Percentiles rank a stretch among this genome's conserved stretches.
phyloP scores from a whole-genome alignment of 148 eudicot species.

The Persicaria maculosa region DNA sequence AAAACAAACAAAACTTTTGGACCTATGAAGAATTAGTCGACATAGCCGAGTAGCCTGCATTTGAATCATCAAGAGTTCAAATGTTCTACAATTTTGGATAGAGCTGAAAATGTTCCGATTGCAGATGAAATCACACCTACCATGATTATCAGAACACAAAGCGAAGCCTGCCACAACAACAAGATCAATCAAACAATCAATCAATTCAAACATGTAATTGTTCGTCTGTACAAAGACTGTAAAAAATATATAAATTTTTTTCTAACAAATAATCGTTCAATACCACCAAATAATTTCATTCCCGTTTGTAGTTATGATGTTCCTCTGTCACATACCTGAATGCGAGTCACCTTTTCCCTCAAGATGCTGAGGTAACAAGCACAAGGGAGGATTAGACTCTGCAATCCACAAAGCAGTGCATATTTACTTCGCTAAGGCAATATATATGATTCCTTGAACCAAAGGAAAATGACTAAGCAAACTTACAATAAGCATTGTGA shows the following conservation, averaged over 20 bases:
- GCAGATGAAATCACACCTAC: slow-evolving; percentile 8
- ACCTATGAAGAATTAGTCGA: no score
- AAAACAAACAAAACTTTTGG: no score
- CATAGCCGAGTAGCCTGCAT: no score
- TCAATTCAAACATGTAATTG: not conserved
- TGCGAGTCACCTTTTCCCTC: slow-evolving; percentile 22
- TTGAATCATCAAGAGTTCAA: not conserved
- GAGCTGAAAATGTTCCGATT: slow-evolving; percentile 8
- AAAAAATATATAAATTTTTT: no score
- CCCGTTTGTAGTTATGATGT: no score
- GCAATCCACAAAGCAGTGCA: slow-evolving; percentile 7
- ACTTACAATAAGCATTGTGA: slow-evolving; percentile 83
- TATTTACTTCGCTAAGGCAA: not conserved
- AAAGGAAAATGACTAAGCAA: not conserved
- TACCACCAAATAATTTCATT: no score
- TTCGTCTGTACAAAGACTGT: no score
- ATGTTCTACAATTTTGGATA: slow-evolving; percentile 1
- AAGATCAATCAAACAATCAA: not conserved
- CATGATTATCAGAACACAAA: slow-evolving; percentile 2
- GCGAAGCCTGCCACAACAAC: not conserved
- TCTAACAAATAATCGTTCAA: no score
- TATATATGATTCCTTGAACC: not conserved
- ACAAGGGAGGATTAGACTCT: slow-evolving; percentile 37
- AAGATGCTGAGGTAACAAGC: slow-evolving; percentile 36
- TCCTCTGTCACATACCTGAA: slow-evolving; percentile 23